A percentile compares a stretch with the other conserved stretches of the same genome.
Conservation (phyloP, 2,329 filamentous ascomycete species). For the Exophiala bonariae region DNA sequence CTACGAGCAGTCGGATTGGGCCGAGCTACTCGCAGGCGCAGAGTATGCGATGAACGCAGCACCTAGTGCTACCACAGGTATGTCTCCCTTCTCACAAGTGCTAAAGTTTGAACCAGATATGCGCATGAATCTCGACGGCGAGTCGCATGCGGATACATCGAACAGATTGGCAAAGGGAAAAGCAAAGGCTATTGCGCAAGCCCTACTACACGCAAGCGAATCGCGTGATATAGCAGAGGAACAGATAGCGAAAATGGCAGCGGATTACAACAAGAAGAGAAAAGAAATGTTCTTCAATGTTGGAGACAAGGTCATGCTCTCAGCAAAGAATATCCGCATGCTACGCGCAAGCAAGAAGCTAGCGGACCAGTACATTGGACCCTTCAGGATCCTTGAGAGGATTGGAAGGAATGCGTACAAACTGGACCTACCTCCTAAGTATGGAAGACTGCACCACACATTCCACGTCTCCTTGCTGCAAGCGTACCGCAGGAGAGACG, state of each 20-base stretch:
- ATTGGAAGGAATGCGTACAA: background rate
- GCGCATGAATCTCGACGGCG: background rate
- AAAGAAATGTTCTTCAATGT: background rate
- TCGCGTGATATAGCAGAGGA: too few relatives aligned
- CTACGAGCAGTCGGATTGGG: background rate
- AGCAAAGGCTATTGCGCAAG: background rate
- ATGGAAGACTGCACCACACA: background rate
- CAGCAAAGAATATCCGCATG: background rate
- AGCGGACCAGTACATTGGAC: background rate
- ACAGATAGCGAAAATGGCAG: too few relatives aligned
- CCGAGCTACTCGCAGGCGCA: background rate
- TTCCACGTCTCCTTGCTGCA: background rate
- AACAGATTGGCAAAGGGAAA: background rate
- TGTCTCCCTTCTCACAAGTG: background rate
- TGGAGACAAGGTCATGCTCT: background rate
- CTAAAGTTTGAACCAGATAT: background rate
- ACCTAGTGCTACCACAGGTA: background rate
- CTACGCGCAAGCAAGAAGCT: background rate
- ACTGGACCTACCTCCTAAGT: background rate
- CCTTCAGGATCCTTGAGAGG: background rate
- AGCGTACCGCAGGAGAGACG: background rate
- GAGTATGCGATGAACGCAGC: background rate
- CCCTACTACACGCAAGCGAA: too few relatives aligned
- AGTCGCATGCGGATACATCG: background rate
- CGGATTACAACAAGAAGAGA: background rate